Base-by-base conservation (phyloP, 108 stramenopile genomes). In the Nitzschia inconspicua region DNA sequence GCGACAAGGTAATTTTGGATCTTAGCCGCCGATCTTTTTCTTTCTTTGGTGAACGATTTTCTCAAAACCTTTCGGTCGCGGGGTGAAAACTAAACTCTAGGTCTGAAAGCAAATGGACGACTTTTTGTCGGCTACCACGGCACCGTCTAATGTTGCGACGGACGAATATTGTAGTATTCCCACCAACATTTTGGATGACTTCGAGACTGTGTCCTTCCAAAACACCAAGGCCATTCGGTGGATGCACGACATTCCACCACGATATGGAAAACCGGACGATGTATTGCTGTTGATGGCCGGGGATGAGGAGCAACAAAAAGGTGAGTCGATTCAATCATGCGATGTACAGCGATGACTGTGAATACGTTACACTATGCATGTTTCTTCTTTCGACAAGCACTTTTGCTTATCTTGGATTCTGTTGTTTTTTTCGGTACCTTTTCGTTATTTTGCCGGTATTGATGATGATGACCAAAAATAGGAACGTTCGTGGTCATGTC, bases 211-310 rank as follows among this genome's bases (percentile, higher is more conserved):
- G 14, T 24, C 23, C 6, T 60, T 68, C 37, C 14, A 11, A 4
- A 51, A 68, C 30, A 68, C 67, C 0, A 34, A 37, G 13, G 53
- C 30, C 28, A 68, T 60, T 0, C 27, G 27, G 44, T 60, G 59
- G 67, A 60, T 54, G 50, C 49, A 60, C 25, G 26, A 27, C 2
- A 6, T 26, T 2, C 29, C 65, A 11, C 65, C 65, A 10, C 20
- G 65, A 5, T 66, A 57, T 57, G 57, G 65, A 3, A 26, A 50
- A 18, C 31, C 65, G 47, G 57, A 41, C 3, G 56, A 66, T 16
- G 13, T 66, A 3, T 32, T 57, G 23, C 3, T 22, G 25, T 24
- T 66, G 25, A 40, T 57, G 56, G 0, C 36, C 0, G 65, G 65
- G 3, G 44, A 44, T 3, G 30, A 39, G 22, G 27, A 32, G 2